Evolutionary conservation across 2,329 filamentous ascomycete genomes (phyloP), one percentile per base, ranked within the genome.

Genomic region (Claviceps spartinae): DNA sequence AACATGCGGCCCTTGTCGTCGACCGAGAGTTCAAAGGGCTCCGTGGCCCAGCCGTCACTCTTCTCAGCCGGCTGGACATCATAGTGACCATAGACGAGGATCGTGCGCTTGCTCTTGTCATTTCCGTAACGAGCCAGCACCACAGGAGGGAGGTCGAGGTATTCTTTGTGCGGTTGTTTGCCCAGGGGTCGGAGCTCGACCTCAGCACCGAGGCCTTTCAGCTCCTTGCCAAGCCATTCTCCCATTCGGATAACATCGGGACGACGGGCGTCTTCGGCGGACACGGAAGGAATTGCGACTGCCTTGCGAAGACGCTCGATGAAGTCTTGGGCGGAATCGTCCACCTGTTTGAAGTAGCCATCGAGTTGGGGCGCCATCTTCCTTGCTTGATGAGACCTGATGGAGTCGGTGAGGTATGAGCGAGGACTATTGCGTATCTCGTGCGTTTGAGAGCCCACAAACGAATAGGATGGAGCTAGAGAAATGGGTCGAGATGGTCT

Each of bases 41-140:
- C 87, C 2, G 91, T 96, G 51, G 85, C 83, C 93, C 93, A 98
- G 58, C 93, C 93, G 62, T 98, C 93, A 60, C 86, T 87, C 74
- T 86, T 86, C 65, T 90, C 79, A 37, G 93, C 93, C 26, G 93
- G 93, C 72, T 98, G 93, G 38, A 98, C 93, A 67, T 98, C 93
- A 73, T 98, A 98, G 75, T 98, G 93, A 47, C 93, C 93, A 65
- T 98, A 98, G 47, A 98, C 88, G 56, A 98, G 78, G 59, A 98
- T 93, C 38, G 90, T 97, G 55, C 87, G 82, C 81, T 97, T 98
- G 69, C 80, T 88, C 69, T 86, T 83, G 68, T 97, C 90, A 68
- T 81, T 87, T 59, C 93, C 90, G 68, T 97, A 97, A 59, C 93
- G 85, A 48, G 85, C 91, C 57, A 98, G 80, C 52, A 98, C 82